phyloP scores from a whole-genome alignment of 23 red algal genomes.

The Gracilariopsis chorda region DNA sequence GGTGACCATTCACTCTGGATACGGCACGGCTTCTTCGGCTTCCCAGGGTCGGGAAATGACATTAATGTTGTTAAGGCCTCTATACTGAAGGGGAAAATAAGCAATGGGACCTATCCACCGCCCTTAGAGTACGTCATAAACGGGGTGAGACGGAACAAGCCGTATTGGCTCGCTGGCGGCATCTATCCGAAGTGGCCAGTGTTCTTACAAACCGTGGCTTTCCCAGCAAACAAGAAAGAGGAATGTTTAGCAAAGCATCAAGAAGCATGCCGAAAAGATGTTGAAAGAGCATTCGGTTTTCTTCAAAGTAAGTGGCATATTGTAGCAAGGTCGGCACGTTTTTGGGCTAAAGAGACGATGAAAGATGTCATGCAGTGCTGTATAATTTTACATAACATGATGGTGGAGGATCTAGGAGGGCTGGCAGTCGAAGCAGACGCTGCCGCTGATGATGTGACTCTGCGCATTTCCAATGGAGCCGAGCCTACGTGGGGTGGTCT shows the following conservation, averaged over 20 bases:
- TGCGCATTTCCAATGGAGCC: no score
- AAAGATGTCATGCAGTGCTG: background rate
- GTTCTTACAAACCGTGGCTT: background rate
- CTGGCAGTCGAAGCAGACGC: no score
- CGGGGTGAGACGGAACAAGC: background rate
- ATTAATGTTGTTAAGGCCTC: background rate
- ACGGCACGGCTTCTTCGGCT: background rate
- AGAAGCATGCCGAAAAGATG: constrained; percentile 18
- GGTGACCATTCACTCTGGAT: background rate
- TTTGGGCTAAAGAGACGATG: background rate
- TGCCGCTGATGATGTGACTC: no score
- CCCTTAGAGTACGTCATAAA: background rate
- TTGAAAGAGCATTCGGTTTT: constrained; percentile 45
- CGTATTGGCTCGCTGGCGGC: constrained; percentile 13
- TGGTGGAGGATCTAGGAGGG: background rate
- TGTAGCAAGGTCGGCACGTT: background rate
- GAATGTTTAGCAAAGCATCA: background rate
- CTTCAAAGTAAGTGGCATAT: constrained; percentile 24
- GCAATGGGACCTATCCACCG: background rate
- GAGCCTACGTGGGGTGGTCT: no score
- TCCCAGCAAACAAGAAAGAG: background rate
- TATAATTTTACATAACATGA: constrained; percentile 33
- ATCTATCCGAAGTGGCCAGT: constrained; percentile 28
- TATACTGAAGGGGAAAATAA: background rate
- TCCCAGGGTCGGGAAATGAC: background rate